Conservation (phyloP, 192 early-diverging fungal species). For the Lunasporangiospora selenospora region DNA sequence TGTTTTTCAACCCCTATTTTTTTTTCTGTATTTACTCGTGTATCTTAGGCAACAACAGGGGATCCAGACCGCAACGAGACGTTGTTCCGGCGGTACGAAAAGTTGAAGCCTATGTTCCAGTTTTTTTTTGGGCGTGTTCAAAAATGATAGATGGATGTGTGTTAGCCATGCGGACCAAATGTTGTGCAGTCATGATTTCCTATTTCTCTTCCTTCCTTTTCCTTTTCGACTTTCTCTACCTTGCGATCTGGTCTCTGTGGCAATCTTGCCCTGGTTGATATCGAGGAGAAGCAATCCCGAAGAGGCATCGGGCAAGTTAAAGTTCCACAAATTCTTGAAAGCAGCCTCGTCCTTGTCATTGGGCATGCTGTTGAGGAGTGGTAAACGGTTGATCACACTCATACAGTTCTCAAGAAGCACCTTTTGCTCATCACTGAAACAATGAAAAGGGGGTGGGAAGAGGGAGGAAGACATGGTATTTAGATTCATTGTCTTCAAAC, state of each 20-base stretch:
- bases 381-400: conserved; percentile 59
- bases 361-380: conserved; percentile 40
- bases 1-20: background rate
- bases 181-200: too few species aligned
- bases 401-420: conserved; percentile 59
- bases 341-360: conserved; percentile 58
- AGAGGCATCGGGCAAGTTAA: conserved; percentile 65
- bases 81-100: conserved; percentile 59
- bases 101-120: conserved; percentile 61
- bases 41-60: conserved; percentile 20
- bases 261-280: conserved; percentile 56
- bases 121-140: background rate
- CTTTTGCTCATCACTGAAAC: conserved; percentile 53
- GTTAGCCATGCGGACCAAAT: too few species aligned
- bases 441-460: background rate
- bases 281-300: conserved; percentile 60
- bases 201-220: background rate
- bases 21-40: background rate
- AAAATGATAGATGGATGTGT: background rate
- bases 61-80: conserved; percentile 46
- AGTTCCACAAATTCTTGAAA: conserved; percentile 71
- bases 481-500: too few species aligned
- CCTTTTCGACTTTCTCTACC: conserved; percentile 18
- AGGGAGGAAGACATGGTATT: background rate
- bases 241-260: conserved; percentile 62